These are phyloP conservation scores for Euphorbia lathyris DNA, from an alignment of 345 rosid species.

Conservation along the genomic window DNA sequence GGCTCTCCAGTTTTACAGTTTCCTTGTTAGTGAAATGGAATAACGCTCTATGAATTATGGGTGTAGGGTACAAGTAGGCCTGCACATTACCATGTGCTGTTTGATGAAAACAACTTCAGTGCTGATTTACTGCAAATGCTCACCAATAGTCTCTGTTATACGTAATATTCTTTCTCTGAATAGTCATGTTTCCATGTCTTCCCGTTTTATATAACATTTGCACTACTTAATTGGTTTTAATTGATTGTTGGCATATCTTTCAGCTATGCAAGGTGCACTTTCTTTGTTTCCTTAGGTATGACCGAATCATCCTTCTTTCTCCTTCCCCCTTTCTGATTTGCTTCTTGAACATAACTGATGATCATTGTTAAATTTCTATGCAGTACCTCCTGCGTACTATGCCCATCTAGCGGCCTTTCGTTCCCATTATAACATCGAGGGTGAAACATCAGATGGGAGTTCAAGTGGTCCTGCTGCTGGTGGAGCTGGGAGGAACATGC, in stretches of 20 bases:
- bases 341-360: too few species aligned
- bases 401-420: slow-evolving; percentile 63
- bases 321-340: background rate
- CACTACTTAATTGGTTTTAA: background rate
- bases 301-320: background rate
- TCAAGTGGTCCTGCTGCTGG: slow-evolving; percentile 20
- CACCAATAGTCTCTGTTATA: background rate
- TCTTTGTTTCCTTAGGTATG: slow-evolving; percentile 64
- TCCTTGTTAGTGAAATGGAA: background rate
- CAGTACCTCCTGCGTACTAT: slow-evolving; percentile 78
- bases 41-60: background rate
- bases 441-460: slow-evolving; percentile 24
- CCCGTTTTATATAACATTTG: too few species aligned
- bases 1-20: background rate
- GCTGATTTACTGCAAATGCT: slow-evolving; percentile 24
- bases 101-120: slow-evolving; percentile 56
- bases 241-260: background rate
- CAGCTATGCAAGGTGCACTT: slow-evolving; percentile 76
- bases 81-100: slow-evolving; percentile 71
- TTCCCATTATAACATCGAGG: slow-evolving; percentile 53
- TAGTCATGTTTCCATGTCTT: too few species aligned
- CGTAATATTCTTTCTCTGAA: background rate
- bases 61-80: slow-evolving; percentile 77
- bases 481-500: background rate
- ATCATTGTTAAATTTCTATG: slow-evolving; percentile 2